Conservation (phyloP, 345 rosid genomes). For the Boechera retrofracta region DNA sequence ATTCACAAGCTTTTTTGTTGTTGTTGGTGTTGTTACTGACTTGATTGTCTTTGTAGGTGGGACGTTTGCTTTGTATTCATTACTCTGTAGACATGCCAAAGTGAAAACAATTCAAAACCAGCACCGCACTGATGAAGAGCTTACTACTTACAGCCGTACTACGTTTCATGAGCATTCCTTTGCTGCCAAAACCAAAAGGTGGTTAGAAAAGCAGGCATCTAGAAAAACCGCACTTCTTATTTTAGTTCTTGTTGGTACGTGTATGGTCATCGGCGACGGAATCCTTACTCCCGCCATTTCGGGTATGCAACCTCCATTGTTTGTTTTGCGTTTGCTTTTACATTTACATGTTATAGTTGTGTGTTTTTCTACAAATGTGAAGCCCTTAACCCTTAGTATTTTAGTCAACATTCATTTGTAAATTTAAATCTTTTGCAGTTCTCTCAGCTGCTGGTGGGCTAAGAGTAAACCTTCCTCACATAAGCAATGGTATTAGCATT, state of each 20-base stretch:
- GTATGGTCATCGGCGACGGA: conserved; percentile 93
- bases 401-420: background rate
- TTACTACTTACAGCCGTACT: conserved; percentile 90
- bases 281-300: conserved; percentile 93
- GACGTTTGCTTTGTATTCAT: conserved; percentile 83
- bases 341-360: background rate
- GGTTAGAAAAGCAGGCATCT: conserved; percentile 69
- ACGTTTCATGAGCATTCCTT: conserved; percentile 80
- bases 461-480: conserved; percentile 69
- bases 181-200: conserved; percentile 85
- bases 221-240: conserved; percentile 72
- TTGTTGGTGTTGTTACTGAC: background rate
- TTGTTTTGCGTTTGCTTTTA: background rate
- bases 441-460: conserved; percentile 97
- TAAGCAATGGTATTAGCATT: conserved; percentile 62
- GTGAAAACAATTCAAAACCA: conserved; percentile 88
- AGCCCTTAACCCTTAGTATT: no score
- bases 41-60: conserved; percentile 62
- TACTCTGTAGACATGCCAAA: conserved; percentile 87
- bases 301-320: conserved; percentile 46
- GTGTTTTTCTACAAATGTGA: background rate
- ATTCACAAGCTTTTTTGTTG: background rate
- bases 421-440: conserved; percentile 52
- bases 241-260: conserved; percentile 81
- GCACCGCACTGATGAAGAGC: conserved; percentile 93